A percentile compares a stretch with the other conserved stretches of the same genome.
These are phyloP conservation scores for Alloascoidea africana DNA, from an alignment of 805 yeast genomes.

Conservation along the genomic window DNA sequence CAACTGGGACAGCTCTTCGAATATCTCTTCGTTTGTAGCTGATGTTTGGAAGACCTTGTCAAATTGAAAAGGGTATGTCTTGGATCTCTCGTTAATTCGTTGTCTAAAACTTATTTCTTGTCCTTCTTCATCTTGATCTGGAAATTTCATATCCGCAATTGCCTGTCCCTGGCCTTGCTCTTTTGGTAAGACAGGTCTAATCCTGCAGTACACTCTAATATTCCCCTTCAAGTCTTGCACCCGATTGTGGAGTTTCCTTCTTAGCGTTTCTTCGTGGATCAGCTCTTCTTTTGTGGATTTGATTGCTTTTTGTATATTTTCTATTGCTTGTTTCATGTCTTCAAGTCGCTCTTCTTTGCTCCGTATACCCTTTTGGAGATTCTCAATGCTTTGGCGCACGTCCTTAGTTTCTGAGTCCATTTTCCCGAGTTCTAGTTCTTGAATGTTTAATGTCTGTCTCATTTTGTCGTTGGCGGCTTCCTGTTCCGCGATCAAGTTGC, in stretches of 20 bases:
- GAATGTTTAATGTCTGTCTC: not conserved
- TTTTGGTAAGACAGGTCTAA: conserved; percentile 38
- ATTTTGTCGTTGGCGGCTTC: not conserved
- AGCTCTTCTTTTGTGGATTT: conserved; percentile 21
- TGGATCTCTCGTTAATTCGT: conserved; percentile 10
- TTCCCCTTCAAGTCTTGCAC: conserved; percentile 85
- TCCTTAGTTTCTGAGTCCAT: not conserved
- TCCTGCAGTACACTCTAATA: conserved; percentile 78
- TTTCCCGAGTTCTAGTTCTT: not conserved
- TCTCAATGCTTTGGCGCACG: not conserved
- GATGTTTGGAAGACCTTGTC: conserved; percentile 58
- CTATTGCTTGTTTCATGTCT: not conserved
- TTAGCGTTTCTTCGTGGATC: conserved; percentile 31
- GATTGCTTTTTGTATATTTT: conserved; percentile 18
- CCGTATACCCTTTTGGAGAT: not conserved
- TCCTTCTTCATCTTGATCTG: conserved; percentile 14
- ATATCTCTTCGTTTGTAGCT: conserved; percentile 45
- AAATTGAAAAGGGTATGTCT: conserved; percentile 37
- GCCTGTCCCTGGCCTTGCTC: conserved; percentile 10
- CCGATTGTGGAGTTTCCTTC: conserved; percentile 55
- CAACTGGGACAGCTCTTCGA: conserved; percentile 73
- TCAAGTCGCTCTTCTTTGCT: not conserved
- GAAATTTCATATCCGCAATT: conserved; percentile 17
- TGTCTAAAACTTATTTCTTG: conserved; percentile 12
- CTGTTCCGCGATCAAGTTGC: not conserved